Conservation (phyloP, 176 grass and related monocot species). For the Aegilops longissima region DNA sequence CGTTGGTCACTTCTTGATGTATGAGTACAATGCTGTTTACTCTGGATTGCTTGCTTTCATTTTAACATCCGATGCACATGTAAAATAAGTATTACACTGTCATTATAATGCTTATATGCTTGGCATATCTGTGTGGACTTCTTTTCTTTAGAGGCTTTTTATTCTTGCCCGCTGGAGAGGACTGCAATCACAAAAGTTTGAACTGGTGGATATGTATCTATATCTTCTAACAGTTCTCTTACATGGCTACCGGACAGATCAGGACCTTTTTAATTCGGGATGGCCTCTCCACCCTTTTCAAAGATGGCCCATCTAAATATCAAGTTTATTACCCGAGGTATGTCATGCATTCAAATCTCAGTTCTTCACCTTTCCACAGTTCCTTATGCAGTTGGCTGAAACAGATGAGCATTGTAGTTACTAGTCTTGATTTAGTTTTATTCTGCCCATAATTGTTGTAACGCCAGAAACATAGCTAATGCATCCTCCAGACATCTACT, state of each 20-base stretch:
- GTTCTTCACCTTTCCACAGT: neutral
- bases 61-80: conserved; percentile 2
- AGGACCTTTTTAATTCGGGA: neutral
- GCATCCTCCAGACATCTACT: neutral
- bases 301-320: conserved; percentile 67
- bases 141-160: neutral
- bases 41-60: too few species aligned
- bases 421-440: neutral
- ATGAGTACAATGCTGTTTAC: too few species aligned
- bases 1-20: too few species aligned
- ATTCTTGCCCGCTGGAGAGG: neutral
- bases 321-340: conserved; percentile 84
- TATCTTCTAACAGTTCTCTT: neutral
- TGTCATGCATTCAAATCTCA: conserved; percentile 15
- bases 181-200: neutral
- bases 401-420: neutral
- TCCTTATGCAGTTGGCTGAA: neutral
- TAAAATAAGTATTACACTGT: conserved; percentile 9
- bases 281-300: conserved; percentile 65
- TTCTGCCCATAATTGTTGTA: neutral
- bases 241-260: neutral
- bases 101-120: neutral
- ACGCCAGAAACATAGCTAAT: neutral
- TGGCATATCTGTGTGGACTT: neutral
- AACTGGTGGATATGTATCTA: neutral